Percentiles rank a stretch among this genome's conserved stretches.
phyloP scores from a whole-genome alignment of 768 basidiomycete genomes.

The Mycena sanguinolenta region DNA sequence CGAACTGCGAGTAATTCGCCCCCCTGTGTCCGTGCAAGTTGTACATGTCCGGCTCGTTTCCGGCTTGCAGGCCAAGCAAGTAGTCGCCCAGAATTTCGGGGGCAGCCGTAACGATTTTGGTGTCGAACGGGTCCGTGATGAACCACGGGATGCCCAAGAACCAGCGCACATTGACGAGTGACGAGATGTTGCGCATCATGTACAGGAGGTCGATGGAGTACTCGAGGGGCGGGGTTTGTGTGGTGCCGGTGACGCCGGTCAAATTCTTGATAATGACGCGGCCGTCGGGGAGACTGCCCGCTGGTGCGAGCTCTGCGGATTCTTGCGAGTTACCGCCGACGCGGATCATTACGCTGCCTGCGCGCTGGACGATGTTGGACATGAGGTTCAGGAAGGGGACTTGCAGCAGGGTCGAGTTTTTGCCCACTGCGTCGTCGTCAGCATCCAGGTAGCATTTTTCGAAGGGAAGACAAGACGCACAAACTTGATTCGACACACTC shows the following conservation, averaged over 20 bases:
- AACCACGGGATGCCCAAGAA: constrained; percentile 50
- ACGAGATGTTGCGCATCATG: constrained; percentile 60
- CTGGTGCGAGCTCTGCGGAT: constrained; percentile 62
- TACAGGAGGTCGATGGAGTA: constrained; percentile 65
- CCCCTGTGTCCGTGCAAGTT: neutral
- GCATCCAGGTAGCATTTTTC: neutral
- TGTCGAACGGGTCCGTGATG: constrained; percentile 22
- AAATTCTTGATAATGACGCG: constrained; percentile 42
- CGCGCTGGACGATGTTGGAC: constrained; percentile 75
- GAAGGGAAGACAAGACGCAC: constrained; percentile 50
- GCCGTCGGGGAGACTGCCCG: constrained; percentile 57
- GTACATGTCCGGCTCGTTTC: constrained; percentile 18
- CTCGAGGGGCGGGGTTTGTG: constrained; percentile 65
- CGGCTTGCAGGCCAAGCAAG: constrained; percentile 15
- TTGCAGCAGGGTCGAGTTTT: constrained; percentile 62
- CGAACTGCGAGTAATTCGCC: neutral
- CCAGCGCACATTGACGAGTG: constrained; percentile 61
- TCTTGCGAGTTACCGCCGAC: constrained; percentile 90
- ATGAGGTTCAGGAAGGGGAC: constrained; percentile 86
- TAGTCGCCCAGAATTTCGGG: constrained; percentile 26
- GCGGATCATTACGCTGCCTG: constrained; percentile 72
- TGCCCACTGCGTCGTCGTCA: constrained; percentile 54
- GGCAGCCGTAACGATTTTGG: neutral
- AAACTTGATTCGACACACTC: constrained; percentile 69
- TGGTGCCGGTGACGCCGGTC: constrained; percentile 37